Evolutionary conservation across 306 rosid genomes (phyloP).

Genomic region (Ochetophila trinervis): DNA sequence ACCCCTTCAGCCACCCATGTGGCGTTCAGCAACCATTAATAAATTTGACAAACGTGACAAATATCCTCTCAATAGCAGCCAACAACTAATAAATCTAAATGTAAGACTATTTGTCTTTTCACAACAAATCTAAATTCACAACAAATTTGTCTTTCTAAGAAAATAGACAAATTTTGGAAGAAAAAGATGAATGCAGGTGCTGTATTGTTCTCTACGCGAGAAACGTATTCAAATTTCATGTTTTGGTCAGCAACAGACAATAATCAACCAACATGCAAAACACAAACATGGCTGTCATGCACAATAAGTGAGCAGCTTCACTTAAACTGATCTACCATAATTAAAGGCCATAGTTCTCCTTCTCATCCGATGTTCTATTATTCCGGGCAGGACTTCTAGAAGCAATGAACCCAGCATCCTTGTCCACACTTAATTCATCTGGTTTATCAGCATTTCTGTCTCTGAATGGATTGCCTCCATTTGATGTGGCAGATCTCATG

Average conservation of each 20-base stretch:
- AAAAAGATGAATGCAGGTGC: neutral
- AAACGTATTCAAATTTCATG: neutral
- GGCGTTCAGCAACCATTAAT: too few species aligned
- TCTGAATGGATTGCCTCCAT: slow-evolving; percentile 43
- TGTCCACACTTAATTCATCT: slow-evolving; percentile 45
- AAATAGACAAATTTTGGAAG: too few species aligned
- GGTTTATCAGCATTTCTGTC: slow-evolving; percentile 61
- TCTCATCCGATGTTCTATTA: slow-evolving; percentile 55
- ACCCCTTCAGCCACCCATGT: too few species aligned
- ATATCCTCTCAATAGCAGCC: too few species aligned
- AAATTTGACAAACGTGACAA: too few species aligned
- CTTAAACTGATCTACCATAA: neutral
- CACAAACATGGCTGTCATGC: slow-evolving; percentile 1
- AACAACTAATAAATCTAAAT: too few species aligned
- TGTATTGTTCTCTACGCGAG: neutral
- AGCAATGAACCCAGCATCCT: slow-evolving; percentile 37
- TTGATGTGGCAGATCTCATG: slow-evolving; percentile 44
- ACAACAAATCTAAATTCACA: too few species aligned
- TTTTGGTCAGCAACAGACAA: neutral
- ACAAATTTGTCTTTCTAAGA: too few species aligned
- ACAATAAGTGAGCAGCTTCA: slow-evolving; percentile 10
- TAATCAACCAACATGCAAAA: neutral
- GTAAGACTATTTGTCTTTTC: too few species aligned
- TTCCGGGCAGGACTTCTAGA: slow-evolving; percentile 43
- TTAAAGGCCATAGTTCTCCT: slow-evolving; percentile 70